Evolutionary conservation across 352 stramenopile species (phyloP), one percentile per base, ranked within the genome.

Genomic region (Globisporangium viniferum): DNA sequence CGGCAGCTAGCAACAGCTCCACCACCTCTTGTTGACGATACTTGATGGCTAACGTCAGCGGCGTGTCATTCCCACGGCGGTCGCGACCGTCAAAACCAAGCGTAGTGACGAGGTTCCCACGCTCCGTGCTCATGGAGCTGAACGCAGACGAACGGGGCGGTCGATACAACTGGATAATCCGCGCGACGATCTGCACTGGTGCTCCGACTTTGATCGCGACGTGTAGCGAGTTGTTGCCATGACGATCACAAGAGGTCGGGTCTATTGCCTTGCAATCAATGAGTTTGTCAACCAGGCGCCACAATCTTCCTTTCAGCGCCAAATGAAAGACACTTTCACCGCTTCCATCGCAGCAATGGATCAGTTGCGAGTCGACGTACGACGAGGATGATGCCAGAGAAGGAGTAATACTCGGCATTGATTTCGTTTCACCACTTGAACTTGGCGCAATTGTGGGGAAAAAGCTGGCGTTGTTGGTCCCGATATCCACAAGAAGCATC

Each of bases 131-230:
- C 2, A 66, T 56, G 7, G 71, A 74, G 33, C 33, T 67, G 33
- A 75, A 71, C 51, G 73, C 65, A 2, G 67, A 68, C 6, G 54
- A 15, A 15, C 57, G 60, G 0, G 53, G 48, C 24, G 75, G 75
- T 9, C 79, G 69, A 41, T 84, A 88, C 8, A 86, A 59, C 69
- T 84, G 76, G 20, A 89, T 77, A 36, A 92, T 69, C 0, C 70
- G 73, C 27, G 71, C 73, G 22, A 91, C 67, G 20, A 88, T 48
- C 0, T 62, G 60, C 18, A 77, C 64, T n/a, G 85, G 82, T 27
- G 83, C 80, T 58, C 77, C 70, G 18, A 90, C 57, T 71, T 88
- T 84, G 55, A 94, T 85, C 9, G 82, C 75, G n/a, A 92, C 63
- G 63, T 92, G 82, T 2, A 94, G 70, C 10, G 76, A 70, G 5